A percentile compares a stretch with the other conserved stretches of the same genome.
These are phyloP conservation scores for Bacterosira constricta DNA, from an alignment of 108 stramenopile genomes.

Conservation along the genomic window DNA sequence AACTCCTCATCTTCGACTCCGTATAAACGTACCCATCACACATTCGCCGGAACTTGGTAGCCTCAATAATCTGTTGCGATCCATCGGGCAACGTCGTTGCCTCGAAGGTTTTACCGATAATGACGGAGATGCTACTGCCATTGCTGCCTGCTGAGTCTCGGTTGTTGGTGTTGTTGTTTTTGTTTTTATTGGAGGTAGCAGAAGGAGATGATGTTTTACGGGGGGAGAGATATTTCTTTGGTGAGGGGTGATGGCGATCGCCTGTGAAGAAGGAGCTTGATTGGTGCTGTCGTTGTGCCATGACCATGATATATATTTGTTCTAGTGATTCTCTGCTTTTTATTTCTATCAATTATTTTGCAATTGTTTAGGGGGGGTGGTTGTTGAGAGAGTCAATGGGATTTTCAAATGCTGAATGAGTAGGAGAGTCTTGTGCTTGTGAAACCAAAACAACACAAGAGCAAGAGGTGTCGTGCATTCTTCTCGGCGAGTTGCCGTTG, in stretches of 20 bases:
- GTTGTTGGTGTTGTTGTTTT: not conserved
- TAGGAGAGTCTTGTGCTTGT: too few relatives aligned
- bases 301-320: too few relatives aligned
- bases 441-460: too few relatives aligned
- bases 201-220: not conserved
- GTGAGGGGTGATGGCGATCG: not conserved
- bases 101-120: conserved; percentile 48
- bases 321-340: too few relatives aligned
- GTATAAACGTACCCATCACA: conserved; percentile 41
- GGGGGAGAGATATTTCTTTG: not conserved
- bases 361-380: too few relatives aligned
- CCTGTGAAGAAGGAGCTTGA: conserved; percentile 1
- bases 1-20: conserved; percentile 13
- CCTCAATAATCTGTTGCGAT: conserved; percentile 36
- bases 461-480: too few relatives aligned
- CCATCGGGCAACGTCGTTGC: conserved; percentile 38
- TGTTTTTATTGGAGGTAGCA: not conserved
- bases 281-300: too few relatives aligned
- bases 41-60: conserved; percentile 31
- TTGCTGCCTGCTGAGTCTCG: not conserved
- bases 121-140: conserved; percentile 12
- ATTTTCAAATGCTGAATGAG: too few relatives aligned
- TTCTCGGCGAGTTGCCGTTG: too few relatives aligned
- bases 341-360: too few relatives aligned
- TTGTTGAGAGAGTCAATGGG: too few relatives aligned